Percentiles rank a stretch among this genome's conserved stretches.
Evolutionary conservation across 2,329 filamentous ascomycete genomes (phyloP).

Genomic region (Colletotrichum salicis): DNA sequence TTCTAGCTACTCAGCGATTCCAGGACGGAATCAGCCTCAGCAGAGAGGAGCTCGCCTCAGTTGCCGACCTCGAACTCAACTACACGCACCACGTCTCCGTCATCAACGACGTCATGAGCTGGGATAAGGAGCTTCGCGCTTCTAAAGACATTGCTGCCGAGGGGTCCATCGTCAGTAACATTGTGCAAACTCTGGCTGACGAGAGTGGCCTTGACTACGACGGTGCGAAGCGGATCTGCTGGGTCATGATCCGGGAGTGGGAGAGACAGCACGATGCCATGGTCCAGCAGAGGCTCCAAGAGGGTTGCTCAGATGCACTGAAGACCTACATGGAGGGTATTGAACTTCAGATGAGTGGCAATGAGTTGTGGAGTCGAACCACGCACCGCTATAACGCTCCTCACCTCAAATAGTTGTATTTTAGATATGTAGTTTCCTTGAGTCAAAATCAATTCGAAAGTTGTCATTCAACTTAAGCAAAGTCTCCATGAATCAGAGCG

Average conservation of each 20-base stretch:
- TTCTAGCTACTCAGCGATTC: slow-evolving; percentile 1
- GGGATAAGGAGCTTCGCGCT: slow-evolving; percentile 1
- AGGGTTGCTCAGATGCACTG: slow-evolving; percentile 2
- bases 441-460: too few species aligned
- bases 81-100: slow-evolving; percentile 15
- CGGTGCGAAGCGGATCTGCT: slow-evolving; percentile 24
- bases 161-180: background rate
- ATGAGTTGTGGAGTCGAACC: slow-evolving; percentile 31
- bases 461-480: background rate
- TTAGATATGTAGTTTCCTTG: background rate
- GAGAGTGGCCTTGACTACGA: slow-evolving; percentile 8
- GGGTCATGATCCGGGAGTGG: slow-evolving; percentile 34
- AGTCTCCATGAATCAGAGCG: background rate
- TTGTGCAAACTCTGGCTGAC: slow-evolving; percentile 5
- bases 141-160: background rate
- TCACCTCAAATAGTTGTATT: background rate
- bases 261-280: slow-evolving; percentile 16
- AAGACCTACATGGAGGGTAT: slow-evolving; percentile 22
- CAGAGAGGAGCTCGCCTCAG: slow-evolving; percentile 2
- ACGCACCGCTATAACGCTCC: slow-evolving; percentile 25
- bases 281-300: background rate
- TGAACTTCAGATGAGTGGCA: slow-evolving; percentile 32
- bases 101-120: slow-evolving; percentile 13
- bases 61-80: slow-evolving; percentile 10
- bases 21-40: background rate